Evolutionary conservation across 768 basidiomycete species (phyloP).

Genomic region (Pleurotus eryngii): DNA sequence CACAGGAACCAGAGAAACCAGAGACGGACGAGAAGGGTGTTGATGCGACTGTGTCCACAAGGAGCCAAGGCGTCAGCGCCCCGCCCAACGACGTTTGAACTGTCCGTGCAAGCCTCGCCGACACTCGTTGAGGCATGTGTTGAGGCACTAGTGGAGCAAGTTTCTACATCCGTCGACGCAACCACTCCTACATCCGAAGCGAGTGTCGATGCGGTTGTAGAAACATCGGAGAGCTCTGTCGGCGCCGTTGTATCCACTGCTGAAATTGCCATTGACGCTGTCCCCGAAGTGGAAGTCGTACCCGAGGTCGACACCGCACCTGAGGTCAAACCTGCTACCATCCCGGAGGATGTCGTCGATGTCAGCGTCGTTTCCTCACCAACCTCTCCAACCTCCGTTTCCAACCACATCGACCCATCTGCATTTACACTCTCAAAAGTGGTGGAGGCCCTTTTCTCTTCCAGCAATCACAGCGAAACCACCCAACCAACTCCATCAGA

Average conservation of each 20-base stretch:
- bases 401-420: constrained; percentile 44
- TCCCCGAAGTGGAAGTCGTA: constrained; percentile 24
- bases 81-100: constrained; percentile 25
- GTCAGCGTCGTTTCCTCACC: too few relatives aligned
- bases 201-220: constrained; percentile 15
- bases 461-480: constrained; percentile 11
- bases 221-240: constrained; percentile 39
- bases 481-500: constrained; percentile 13
- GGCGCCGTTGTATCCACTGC: constrained; percentile 47
- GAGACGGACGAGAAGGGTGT: constrained; percentile 44
- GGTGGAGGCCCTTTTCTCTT: constrained; percentile 28
- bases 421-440: constrained; percentile 24
- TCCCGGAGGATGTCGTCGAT: too few relatives aligned
- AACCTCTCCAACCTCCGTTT: constrained; percentile 33
- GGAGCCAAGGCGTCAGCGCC: constrained; percentile 29
- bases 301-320: too few relatives aligned
- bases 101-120: constrained; percentile 34
- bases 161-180: constrained; percentile 27
- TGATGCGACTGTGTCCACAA: constrained; percentile 36
- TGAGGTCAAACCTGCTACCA: too few relatives aligned
- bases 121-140: constrained; percentile 28
- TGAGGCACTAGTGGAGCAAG: constrained; percentile 29
- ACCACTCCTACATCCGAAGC: constrained; percentile 18
- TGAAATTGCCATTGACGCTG: constrained; percentile 50
- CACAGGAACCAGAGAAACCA: constrained; percentile 15